Percentiles rank a stretch among this genome's conserved stretches.
These are phyloP conservation scores for Fagopyrum tataricum DNA, from an alignment of 148 eudicot genomes.

Conservation along the genomic window DNA sequence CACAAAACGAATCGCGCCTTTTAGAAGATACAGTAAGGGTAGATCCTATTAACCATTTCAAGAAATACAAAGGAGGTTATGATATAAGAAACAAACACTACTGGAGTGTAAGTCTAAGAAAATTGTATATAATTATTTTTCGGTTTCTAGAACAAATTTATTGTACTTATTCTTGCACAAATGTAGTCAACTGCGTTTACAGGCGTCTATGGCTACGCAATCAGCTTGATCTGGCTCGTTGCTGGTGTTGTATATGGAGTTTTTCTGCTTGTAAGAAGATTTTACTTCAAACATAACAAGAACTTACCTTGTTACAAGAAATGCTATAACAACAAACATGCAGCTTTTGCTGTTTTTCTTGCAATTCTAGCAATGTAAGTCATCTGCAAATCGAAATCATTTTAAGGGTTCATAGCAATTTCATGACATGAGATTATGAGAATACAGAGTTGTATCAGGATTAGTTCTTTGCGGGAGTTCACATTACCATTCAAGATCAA, in stretches of 20 bases:
- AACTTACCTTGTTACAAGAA: constrained; percentile 36
- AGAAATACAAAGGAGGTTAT: constrained; percentile 63
- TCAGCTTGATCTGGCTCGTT: constrained; percentile 50
- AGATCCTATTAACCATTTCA: constrained; percentile 53
- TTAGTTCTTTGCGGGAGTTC: constrained; percentile 44
- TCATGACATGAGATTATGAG: neutral
- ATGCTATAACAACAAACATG: constrained; percentile 30
- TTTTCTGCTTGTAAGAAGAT: constrained; percentile 25
- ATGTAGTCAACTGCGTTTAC: constrained; percentile 62
- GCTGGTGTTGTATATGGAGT: constrained; percentile 38
- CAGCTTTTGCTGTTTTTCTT: constrained; percentile 29
- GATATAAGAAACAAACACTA: constrained; percentile 59
- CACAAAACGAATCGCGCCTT: constrained; percentile 15
- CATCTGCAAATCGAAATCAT: neutral
- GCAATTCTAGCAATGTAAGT: constrained; percentile 57
- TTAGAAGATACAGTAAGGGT: constrained; percentile 43
- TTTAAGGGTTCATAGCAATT: neutral
- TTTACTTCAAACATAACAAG: constrained; percentile 26
- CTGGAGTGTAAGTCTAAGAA: constrained; percentile 61
- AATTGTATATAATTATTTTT: neutral
- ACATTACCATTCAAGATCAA: constrained; percentile 52
- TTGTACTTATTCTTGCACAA: neutral
- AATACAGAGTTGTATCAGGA: constrained; percentile 45
- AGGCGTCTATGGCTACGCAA: constrained; percentile 49
- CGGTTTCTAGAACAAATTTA: neutral